Base-by-base conservation (phyloP, 2,329 filamentous ascomycete genomes). In the Trichophyton schoenleinii region DNA sequence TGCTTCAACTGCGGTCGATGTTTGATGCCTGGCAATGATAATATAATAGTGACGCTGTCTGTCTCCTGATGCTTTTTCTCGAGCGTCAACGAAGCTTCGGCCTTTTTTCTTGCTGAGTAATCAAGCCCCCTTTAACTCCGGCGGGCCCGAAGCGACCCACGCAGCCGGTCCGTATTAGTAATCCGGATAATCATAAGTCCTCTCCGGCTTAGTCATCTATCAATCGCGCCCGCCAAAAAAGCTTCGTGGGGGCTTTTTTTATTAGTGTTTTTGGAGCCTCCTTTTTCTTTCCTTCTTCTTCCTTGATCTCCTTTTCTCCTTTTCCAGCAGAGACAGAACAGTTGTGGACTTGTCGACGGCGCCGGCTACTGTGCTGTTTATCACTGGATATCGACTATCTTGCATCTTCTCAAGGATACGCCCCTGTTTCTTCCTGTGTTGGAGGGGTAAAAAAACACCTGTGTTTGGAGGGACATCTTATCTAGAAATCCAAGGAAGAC, bases 231-330 rank as follows among this genome's bases (percentile, higher is more conserved):
- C 42, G 18, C 42, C 42, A 22, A 46, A 48, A 48, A 48, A 48
- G 18, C 9, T 11, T 20, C 9, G 9, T 20, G 9, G 22, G 9
- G 11, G 28, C 6, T 22, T 22, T 22, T 31, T 15, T 15, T 53
- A n/a, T 13, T 25, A 25, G 18, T 22, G 49, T 28, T 28, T 49
- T 53, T 53, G 49, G 49, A 41, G 79, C 74, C 70, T 71, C 71
- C 38, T 55, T 60, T 65, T 67, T 57, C 25, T 42, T 3, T 57
- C 25, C 31, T 3, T 55, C 34, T 15, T 15, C n/a, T 5, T 31
- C 28, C 28, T 31, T 31, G 28, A 6, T 11, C 15, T 18, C 7
- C 22, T n/a, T 18, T 48, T 38, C 28, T 38, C 34, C 34, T 38
- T 13, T 13, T 38, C 34, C 34, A 13, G 34, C 3, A 38, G 34